phyloP scores from a whole-genome alignment of 257 asterid species.

The Salvia hispanica region DNA sequence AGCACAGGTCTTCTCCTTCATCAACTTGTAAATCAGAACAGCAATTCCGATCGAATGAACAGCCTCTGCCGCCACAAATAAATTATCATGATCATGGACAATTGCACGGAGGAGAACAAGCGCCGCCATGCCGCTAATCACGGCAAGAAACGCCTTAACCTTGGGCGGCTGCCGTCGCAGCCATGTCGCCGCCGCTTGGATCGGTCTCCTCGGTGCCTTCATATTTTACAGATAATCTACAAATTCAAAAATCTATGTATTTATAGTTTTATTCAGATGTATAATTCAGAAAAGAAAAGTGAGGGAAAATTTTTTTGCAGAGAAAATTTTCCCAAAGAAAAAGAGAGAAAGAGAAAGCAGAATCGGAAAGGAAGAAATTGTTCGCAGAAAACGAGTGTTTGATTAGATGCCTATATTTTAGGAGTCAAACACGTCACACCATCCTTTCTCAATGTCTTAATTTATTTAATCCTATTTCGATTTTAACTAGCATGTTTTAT shows the following conservation, averaged over 20 bases:
- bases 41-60: conserved; percentile 76
- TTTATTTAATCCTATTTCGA: too few species aligned
- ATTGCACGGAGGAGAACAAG: conserved; percentile 66
- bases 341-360: neutral
- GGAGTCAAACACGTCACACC: conserved; percentile 25
- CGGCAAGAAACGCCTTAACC: conserved; percentile 79
- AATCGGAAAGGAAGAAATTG: conserved; percentile 15
- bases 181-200: conserved; percentile 68
- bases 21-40: conserved; percentile 72
- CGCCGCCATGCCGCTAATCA: conserved; percentile 65
- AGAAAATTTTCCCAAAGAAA: conserved; percentile 13
- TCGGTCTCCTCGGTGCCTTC: conserved; percentile 64
- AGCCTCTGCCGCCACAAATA: conserved; percentile 78
- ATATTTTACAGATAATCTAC: conserved; percentile 30
- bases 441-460: neutral
- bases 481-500: too few species aligned
- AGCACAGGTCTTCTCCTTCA: conserved; percentile 76
- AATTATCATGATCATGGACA: conserved; percentile 77
- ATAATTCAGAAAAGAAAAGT: conserved; percentile 10
- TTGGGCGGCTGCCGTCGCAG: conserved; percentile 83
- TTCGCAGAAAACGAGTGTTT: neutral
- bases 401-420: neutral
- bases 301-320: conserved; percentile 30
- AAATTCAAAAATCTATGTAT: conserved; percentile 13
- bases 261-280: neutral